phyloP scores from a whole-genome alignment of 2,329 filamentous ascomycete species.

The Cladophialophora carrionii region DNA sequence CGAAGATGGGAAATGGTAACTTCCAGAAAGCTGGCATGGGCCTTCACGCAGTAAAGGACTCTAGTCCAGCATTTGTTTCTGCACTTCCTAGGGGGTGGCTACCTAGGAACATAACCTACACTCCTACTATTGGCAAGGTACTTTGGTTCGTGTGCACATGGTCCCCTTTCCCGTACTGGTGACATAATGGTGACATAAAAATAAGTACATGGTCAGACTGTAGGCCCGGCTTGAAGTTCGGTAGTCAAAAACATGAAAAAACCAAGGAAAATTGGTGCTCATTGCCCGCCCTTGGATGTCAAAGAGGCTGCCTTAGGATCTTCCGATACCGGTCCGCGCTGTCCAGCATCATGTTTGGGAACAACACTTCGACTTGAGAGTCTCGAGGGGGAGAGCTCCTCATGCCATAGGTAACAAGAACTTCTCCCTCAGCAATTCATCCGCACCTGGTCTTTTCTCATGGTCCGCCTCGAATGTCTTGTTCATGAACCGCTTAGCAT shows the following conservation, averaged over 20 bases:
- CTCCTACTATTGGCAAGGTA: background rate
- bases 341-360: background rate
- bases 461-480: constrained; percentile 96
- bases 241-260: background rate
- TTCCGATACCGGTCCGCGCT: no score
- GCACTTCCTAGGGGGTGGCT: background rate
- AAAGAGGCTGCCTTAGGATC: no score
- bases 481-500: constrained; percentile 79
- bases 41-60: background rate
- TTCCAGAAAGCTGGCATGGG: background rate
- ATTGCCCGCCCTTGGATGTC: background rate
- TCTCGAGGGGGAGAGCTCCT: background rate
- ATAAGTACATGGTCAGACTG: background rate
- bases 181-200: background rate
- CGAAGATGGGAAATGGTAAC: background rate
- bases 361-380: background rate
- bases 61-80: background rate
- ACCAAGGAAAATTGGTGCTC: background rate
- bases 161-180: background rate
- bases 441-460: constrained; percentile 85
- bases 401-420: constrained; percentile 56
- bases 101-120: background rate
- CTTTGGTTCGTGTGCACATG: background rate
- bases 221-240: background rate
- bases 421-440: constrained; percentile 80